Evolutionary conservation across 306 rosid genomes (phyloP).

Genomic region (Pterocarpus santalinus): DNA sequence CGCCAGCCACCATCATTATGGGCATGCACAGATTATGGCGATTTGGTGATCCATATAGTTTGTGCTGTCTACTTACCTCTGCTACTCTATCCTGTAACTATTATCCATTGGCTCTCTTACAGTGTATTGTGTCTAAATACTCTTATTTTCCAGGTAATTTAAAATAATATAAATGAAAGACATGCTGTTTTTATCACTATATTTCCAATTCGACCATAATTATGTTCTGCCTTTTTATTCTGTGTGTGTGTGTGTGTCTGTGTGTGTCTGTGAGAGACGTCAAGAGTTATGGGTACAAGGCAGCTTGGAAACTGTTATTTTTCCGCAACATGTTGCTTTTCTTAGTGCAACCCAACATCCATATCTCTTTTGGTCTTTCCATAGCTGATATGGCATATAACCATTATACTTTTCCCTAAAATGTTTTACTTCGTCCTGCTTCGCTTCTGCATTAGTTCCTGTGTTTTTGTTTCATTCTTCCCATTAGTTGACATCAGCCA

Average conservation of each 20-base stretch:
- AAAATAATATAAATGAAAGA: slow-evolving; percentile 2
- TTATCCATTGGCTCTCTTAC: neutral
- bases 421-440: neutral
- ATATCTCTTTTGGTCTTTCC: too few species aligned
- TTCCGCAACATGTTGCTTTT: too few species aligned
- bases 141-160: neutral
- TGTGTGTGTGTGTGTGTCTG: neutral
- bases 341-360: too few species aligned
- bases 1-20: neutral
- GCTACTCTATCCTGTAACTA: neutral
- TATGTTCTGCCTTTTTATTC: neutral
- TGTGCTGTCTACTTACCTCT: neutral
- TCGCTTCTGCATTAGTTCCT: slow-evolving; percentile 14
- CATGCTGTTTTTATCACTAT: neutral
- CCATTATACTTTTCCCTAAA: neutral
- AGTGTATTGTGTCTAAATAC: neutral
- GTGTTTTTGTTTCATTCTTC: neutral
- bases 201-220: neutral
- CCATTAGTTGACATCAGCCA: neutral
- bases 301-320: too few species aligned
- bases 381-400: neutral
- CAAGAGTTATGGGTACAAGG: slow-evolving; percentile 12
- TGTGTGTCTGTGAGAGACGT: slow-evolving; percentile 7
- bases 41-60: too few species aligned
- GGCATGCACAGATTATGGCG: neutral